Base-by-base conservation (phyloP, 2,329 filamentous ascomycete genomes). In the Seiridium unicorne region DNA sequence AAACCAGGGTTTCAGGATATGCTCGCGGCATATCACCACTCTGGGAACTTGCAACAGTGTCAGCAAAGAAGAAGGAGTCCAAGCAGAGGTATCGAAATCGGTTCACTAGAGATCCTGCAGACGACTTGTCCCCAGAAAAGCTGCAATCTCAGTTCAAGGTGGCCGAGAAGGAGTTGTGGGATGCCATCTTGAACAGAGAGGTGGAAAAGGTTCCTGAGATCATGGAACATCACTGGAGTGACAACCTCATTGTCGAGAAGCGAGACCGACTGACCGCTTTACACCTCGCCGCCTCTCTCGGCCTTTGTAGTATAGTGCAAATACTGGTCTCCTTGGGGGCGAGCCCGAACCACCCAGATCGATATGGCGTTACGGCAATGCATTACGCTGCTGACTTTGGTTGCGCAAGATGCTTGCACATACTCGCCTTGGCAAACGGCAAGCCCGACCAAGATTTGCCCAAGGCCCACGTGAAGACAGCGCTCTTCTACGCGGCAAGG, bases 331-430 rank as follows among this genome's bases (percentile, higher is more conserved):
- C 55, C 8, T 13, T 56, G 3, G 61, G 61, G 3, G 61, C 61
- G 11, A 61, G 44, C 11, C 55, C 59, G 26, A 63, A 63, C 6
- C 47, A 32, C 31, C 2, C 34, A 42, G 61, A 63, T 38, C 55
- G 51, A 8, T 59, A 49, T n/a, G 57, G 55, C 4, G 36, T 48
- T 7, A 63, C 61, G 38, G 55, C 61, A 13, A 44, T 63, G 46
- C 61, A 63, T 47, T 63, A 61, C 31, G 61, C 61, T n/a, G 61
- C 61, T 26, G 61, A 63, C 26, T 61, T 63, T 48, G 61, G 61
- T 34, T 63, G 61, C 26, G 32, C 59, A 5, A 42, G 26, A 18
- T 63, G 59, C 32, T 34, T 63, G 1, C 13, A 51, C n/a, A 51
- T 61, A 7, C 61, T 63, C 35, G 47, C 58, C 6, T 44, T n/a